Evolutionary conservation across 768 basidiomycete genomes (phyloP), one percentile per base, ranked within the genome.

Genomic region (Tylopilus vinaceipallidus): DNA sequence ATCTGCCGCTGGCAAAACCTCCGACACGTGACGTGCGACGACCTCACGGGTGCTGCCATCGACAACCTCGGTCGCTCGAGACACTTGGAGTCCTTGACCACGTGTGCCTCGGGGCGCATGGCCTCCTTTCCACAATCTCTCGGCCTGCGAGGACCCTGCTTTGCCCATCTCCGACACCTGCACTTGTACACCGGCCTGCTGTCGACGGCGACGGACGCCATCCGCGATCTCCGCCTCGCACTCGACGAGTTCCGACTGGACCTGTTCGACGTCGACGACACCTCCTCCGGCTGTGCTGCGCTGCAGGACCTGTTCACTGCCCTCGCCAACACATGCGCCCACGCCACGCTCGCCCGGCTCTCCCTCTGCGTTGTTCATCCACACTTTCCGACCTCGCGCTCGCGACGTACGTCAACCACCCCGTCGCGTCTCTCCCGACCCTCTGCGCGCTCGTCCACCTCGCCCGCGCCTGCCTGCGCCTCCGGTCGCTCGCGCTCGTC

Each of bases 401-500:
- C 22, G 42, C 56, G 9, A 56, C 59, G 6, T 64, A 37, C 24
- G 53, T 52, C 34, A 27, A 54, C 12, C 50, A 54, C 32, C 48
- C 51, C 5, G 3, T 22, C 2, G 54, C 53, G 3, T 43, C 62
- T 27, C 37, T 64, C 1, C 65, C 65, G 0, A 67, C 65, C 1
- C 24, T 62, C 9, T 52, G 29, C 12, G 55, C 59, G 0, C 52
- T 67, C 27, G 2, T 53, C 42, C 17, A 3, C 11, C 55, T 67
- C 1, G 33, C 34, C 9, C 49, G 33, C 9, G 19, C 49, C 1
- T 64, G 59, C 22, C 54, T 59, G 0, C 33, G 42, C 26, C 43
- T 67, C 3, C 43, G 26, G 3, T 20, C 44, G 2, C 56, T 64
- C 43, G 38, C 65, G 4, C 59, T 64, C 26, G 65, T 67, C 35